Evolutionary conservation across 352 stramenopile species (phyloP).

Genomic region (Saprolegnia parasitica): DNA sequence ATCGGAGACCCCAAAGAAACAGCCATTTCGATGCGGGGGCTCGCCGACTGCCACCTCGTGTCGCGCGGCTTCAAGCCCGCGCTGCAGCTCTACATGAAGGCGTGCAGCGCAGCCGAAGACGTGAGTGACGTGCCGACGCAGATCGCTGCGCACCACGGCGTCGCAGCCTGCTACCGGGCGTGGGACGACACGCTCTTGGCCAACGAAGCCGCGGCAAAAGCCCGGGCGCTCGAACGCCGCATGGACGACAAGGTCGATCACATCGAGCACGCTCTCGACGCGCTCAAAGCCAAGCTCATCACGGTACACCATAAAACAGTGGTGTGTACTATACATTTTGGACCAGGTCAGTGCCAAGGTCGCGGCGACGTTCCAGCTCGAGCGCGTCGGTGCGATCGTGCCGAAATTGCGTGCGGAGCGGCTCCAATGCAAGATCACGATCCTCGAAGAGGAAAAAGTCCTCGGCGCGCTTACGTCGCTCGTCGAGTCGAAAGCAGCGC

Average conservation of each 20-base stretch:
- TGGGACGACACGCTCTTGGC: conserved; percentile 45
- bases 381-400: conserved; percentile 64
- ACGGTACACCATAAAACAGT: conserved; percentile 29
- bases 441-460: conserved; percentile 55
- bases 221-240: background rate
- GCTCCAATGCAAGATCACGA: conserved; percentile 52
- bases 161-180: conserved; percentile 53
- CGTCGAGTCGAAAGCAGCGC: conserved; percentile 48
- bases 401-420: conserved; percentile 50
- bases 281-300: background rate
- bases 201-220: conserved; percentile 54
- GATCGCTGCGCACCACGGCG: conserved; percentile 32
- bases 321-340: conserved; percentile 48
- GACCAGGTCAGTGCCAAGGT: conserved; percentile 54
- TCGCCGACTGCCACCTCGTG: conserved; percentile 16
- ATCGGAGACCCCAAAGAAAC: conserved; percentile 33
- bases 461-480: conserved; percentile 48
- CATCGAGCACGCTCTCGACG: conserved; percentile 54
- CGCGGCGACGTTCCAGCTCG: conserved; percentile 52
- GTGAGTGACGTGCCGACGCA: conserved; percentile 11
- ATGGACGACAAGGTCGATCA: conserved; percentile 33
- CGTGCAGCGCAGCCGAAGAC: conserved; percentile 2
- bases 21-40: background rate
- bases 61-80: conserved; percentile 2
- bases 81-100: conserved; percentile 14